Conservation (phyloP, 768 basidiomycete species). For the Leccinum arenicola region DNA sequence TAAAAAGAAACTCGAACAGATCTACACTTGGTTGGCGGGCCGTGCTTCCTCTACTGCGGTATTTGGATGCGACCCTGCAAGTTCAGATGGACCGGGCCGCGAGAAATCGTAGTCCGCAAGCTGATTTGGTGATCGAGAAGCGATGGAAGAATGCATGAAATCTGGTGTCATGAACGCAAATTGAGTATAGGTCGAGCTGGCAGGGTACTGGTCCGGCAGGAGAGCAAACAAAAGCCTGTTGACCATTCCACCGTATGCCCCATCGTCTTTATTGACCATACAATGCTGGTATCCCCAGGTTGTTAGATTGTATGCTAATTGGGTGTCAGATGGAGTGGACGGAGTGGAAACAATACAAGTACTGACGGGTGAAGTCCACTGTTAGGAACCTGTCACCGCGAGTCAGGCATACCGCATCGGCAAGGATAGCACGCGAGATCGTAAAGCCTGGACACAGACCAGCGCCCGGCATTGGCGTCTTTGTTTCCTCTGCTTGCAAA, state of each 20-base stretch:
- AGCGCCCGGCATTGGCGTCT: slow-evolving; percentile 59
- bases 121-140: slow-evolving; percentile 27
- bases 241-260: slow-evolving; percentile 77
- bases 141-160: slow-evolving; percentile 42
- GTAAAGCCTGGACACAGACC: slow-evolving; percentile 83
- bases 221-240: slow-evolving; percentile 69
- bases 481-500: slow-evolving; percentile 71
- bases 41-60: too few species aligned
- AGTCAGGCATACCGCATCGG: slow-evolving; percentile 71
- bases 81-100: slow-evolving; percentile 36
- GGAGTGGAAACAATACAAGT: neutral
- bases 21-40: too few species aligned
- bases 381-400: slow-evolving; percentile 82
- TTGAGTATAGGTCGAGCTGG: slow-evolving; percentile 64
- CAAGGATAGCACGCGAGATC: slow-evolving; percentile 78
- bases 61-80: too few species aligned
- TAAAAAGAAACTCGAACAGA: too few species aligned
- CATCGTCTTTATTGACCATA: slow-evolving; percentile 58
- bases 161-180: slow-evolving; percentile 78
- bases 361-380: slow-evolving; percentile 71
- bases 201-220: slow-evolving; percentile 66
- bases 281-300: slow-evolving; percentile 78
- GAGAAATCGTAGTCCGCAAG: slow-evolving; percentile 55
- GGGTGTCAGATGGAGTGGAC: slow-evolving; percentile 3
- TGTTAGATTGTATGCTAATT: slow-evolving; percentile 66